A percentile compares a stretch with the other conserved stretches of the same genome.
phyloP scores from a whole-genome alignment of 768 basidiomycete species.

The Leccinum disarticulatum region DNA sequence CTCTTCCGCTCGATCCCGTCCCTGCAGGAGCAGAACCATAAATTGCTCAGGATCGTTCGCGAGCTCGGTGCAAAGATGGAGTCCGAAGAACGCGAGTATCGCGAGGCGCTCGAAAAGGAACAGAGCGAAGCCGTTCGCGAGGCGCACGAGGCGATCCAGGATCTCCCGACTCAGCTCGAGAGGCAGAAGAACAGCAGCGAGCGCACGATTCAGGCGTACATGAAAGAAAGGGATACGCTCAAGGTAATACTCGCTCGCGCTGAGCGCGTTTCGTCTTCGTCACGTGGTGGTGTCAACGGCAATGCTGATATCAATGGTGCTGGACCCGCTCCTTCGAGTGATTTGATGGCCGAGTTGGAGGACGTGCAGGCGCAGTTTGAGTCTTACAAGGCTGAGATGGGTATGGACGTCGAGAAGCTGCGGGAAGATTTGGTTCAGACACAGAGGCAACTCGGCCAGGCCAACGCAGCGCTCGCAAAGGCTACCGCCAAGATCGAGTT shows the following conservation, averaged over 20 bases:
- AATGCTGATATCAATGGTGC: slow-evolving; percentile 36
- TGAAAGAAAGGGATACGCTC: slow-evolving; percentile 87
- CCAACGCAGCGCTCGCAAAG: slow-evolving; percentile 72
- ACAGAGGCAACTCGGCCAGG: slow-evolving; percentile 66
- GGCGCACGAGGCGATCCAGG: slow-evolving; percentile 84
- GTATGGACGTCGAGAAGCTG: slow-evolving; percentile 67
- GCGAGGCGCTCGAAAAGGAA: slow-evolving; percentile 66
- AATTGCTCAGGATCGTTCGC: slow-evolving; percentile 77
- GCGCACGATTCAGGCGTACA: slow-evolving; percentile 71
- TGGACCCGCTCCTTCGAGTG: slow-evolving; percentile 26
- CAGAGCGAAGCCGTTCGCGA: slow-evolving; percentile 81
- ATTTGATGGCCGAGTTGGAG: slow-evolving; percentile 58
- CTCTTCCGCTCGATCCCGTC: slow-evolving; percentile 76
- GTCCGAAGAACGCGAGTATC: slow-evolving; percentile 74
- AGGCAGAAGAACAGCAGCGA: slow-evolving; percentile 71
- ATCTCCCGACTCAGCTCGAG: slow-evolving; percentile 78
- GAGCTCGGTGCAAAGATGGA: slow-evolving; percentile 87
- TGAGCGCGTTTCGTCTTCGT: slow-evolving; percentile 29
- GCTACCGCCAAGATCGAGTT: slow-evolving; percentile 81
- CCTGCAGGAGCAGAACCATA: slow-evolving; percentile 92
- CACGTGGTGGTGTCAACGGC: slow-evolving; percentile 30
- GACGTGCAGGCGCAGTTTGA: slow-evolving; percentile 82
- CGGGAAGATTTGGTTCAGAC: slow-evolving; percentile 67
- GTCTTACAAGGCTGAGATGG: slow-evolving; percentile 76
- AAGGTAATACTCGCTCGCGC: slow-evolving; percentile 68